phyloP scores from a whole-genome alignment of 768 basidiomycete genomes.

The Mycena sanguinolenta region DNA sequence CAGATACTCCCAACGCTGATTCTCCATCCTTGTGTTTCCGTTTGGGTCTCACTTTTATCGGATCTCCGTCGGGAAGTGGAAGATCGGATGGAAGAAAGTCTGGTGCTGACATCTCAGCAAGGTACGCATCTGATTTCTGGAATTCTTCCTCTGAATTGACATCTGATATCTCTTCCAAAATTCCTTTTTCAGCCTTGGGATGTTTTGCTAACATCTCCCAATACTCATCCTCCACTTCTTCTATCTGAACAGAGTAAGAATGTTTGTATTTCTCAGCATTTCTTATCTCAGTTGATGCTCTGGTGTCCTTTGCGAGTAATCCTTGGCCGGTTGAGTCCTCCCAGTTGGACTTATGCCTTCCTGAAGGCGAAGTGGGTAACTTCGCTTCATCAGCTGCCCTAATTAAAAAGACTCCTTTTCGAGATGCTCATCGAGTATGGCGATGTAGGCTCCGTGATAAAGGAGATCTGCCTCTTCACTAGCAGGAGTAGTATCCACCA shows the following conservation, averaged over 20 bases:
- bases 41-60: too few species aligned
- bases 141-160: background rate
- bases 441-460: background rate
- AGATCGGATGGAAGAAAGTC: too few species aligned
- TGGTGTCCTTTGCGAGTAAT: background rate
- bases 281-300: background rate
- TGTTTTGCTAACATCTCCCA: background rate
- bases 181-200: background rate
- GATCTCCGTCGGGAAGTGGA: too few species aligned
- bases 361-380: background rate
- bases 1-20: background rate
- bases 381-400: too few species aligned
- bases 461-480: background rate
- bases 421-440: background rate
- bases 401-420: background rate
- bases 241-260: background rate
- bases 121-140: too few species aligned
- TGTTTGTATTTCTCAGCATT: too few species aligned
- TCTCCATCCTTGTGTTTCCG: too few species aligned
- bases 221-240: background rate
- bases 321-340: background rate
- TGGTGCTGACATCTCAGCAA: too few species aligned
- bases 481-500: background rate
- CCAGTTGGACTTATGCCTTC: background rate
- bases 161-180: background rate